Evolutionary conservation across 768 basidiomycete species (phyloP), one percentile per base, ranked within the genome.

Genomic region (Pulveroboletus sp.): DNA sequence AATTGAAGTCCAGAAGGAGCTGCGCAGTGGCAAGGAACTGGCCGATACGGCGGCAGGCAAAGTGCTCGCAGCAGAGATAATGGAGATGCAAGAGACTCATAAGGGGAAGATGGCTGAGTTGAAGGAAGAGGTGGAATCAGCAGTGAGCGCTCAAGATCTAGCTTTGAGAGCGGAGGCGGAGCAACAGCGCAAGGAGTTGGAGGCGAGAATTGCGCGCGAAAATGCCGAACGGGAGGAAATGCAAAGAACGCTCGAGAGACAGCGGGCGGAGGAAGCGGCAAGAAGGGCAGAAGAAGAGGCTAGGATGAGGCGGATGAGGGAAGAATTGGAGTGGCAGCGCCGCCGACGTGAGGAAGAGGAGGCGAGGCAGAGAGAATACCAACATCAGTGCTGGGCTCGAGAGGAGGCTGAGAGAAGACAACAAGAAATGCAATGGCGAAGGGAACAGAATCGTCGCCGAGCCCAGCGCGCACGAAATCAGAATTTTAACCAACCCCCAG

Each of bases 1-100:
- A 1, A 63, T 79, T 6, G 70, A 68, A 24, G 75, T 82, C 35
- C 78, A 80, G 53, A 53, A 62, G 9, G 79, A 82, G 52, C 64
- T 80, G 1, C 70, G 69, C 25, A 63, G 70, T 33, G 60, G 68
- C 5, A 70, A 72, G 40, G 65, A 71, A 29, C 68, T 80, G 19
- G 58, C 67, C 2, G 63, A 80, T 44, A 79, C 80, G 2, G 59
- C 62, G 1, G 79, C 78, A 61, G 58, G 27, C 75, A 78, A 51
- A 62, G 79, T 9, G 67, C 68, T 47, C 62, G 68, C 21, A 5
- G 77, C 77, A 38, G 59, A 77, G 0, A 65, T 69, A 49, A 70
- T 67, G 40, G 72, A 75, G 56, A 66, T 70, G 27, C 55, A 69
- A 51, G 65, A 68, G 38, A 71, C 74, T 47, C 62, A 70, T 37